phyloP scores from a whole-genome alignment of 257 asterid species.

The Eucommia ulmoides region DNA sequence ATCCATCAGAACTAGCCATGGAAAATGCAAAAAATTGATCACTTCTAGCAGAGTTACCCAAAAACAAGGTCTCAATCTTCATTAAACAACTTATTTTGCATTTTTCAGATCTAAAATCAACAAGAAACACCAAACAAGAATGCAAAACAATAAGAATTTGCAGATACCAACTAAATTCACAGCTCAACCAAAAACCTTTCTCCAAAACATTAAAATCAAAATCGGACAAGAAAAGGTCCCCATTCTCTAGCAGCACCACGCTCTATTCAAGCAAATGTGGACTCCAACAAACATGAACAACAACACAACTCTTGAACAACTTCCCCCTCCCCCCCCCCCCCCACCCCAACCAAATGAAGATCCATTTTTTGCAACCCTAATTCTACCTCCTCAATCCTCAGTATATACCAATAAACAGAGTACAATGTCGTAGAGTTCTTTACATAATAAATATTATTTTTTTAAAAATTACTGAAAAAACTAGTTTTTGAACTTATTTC shows the following conservation, averaged over 20 bases:
- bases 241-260: slow-evolving; percentile 56
- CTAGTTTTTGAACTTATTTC: too few relatives aligned
- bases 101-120: slow-evolving; percentile 39
- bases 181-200: slow-evolving; percentile 34
- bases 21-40: slow-evolving; percentile 53
- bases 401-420: slow-evolving; percentile 54
- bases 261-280: slow-evolving; percentile 69
- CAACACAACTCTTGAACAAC: slow-evolving; percentile 27
- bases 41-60: slow-evolving; percentile 5
- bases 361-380: too few relatives aligned
- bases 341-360: slow-evolving; percentile 6
- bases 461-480: too few relatives aligned
- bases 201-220: slow-evolving; percentile 21
- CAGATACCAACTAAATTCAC: slow-evolving; percentile 77
- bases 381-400: slow-evolving; percentile 17
- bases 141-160: slow-evolving; percentile 48
- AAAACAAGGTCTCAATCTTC: slow-evolving; percentile 39
- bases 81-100: slow-evolving; percentile 32
- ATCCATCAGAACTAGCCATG: slow-evolving; percentile 37
- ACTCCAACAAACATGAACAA: slow-evolving; percentile 72
- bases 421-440: slow-evolving; percentile 50
- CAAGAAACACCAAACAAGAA: slow-evolving; percentile 35
- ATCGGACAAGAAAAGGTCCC: slow-evolving; percentile 58
- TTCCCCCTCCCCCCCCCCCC: slow-evolving; percentile 40
- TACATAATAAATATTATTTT: slow-evolving; percentile 39